Base-by-base conservation (phyloP, 306 rosid species). In the Casuarina cunninghamiana region DNA sequence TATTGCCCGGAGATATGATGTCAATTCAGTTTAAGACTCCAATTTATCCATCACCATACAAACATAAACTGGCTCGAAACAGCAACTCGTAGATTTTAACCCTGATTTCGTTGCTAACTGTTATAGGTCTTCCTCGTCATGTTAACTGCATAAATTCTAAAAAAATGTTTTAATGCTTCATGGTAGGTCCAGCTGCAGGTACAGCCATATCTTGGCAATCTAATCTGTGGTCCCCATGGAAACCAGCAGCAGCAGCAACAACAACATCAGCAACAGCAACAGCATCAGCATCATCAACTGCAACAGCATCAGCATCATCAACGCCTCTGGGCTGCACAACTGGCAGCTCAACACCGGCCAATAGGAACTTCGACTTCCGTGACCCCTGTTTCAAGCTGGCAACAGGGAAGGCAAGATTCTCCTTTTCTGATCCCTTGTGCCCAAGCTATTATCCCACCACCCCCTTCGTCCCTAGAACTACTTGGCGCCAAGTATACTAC, bases 331-430 rank as follows among this genome's bases (percentile, higher is more conserved):
- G 85, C 82, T 21, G 38, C 86, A 79, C 87, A 86, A 66, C 78
- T 88, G 41, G 83, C 83, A 17, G 82, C 84, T 45, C 88, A 83
- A 58, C 54, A 74, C 65, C 81, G 85, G 82, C 85, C 87, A 10
- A 62, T 49, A 1, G 83, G 77, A 39, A 80, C 82, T 77, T 44
- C 85, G 67, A 75, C 79, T 12, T 37, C 81, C 6, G 21, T 75
- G 44, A 71, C 83, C 69, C 91, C 84, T 61, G 69, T 83, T 73
- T 83, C 88, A 21, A 83, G 75, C 67, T 89, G 89, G 92, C 91
- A 85, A 75, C 84, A 43, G 75, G 88, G 78, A 80, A 84, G 80
- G 74, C 88, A 79, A 75, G 90, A 86, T 43, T 13, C 77, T 51
- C 58, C 73, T 19, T 67, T 62, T 19, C 49, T 70, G 10, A 69